Base-by-base conservation (phyloP, 352 stramenopile genomes). In the Aphanomyces euteiches region DNA sequence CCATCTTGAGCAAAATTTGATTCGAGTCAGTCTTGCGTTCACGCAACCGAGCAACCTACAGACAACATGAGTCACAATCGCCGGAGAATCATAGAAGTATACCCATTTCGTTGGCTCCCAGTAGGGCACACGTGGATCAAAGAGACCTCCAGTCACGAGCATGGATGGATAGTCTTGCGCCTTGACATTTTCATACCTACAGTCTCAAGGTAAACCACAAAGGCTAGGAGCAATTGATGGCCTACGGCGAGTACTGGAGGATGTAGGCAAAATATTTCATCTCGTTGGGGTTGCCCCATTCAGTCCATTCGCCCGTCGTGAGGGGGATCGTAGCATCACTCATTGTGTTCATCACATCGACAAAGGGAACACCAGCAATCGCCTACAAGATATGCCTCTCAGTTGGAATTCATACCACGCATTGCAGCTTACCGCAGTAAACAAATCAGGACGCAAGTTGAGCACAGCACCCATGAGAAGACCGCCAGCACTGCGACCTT, bases 201-300 rank as follows among this genome's bases (percentile, higher is more conserved):
- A n/a, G n/a, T n/a, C n/a, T n/a, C n/a, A n/a, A n/a, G n/a, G n/a
- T n/a, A n/a, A n/a, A n/a, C n/a, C n/a, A n/a, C n/a, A n/a, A n/a
- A n/a, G n/a, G n/a, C n/a, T n/a, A n/a, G n/a, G n/a, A n/a, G n/a
- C n/a, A n/a, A n/a, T n/a, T n/a, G n/a, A n/a, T n/a, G n/a, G n/a
- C n/a, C n/a, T n/a, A 70, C 43, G 86, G 87, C 47, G 87, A 95
- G 82, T 99, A 99, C 67, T 86, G 92, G 43, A 97, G 88, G 88
- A 99, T 99, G 84, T 99, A 99, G 75, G 87, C 71, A 58, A 94
- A 94, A 77, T 88, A 93, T 48, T 86, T 88, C 58, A 84, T 77
- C 74, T 99, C 96, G 75, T 99, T 99, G 17, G 96, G 96, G 78
- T 99, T 99, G 65, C 96, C 96, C 96, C 96, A 99, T 77, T 99